A percentile compares a stretch with the other conserved stretches of the same genome.
phyloP scores from a whole-genome alignment of 495 filamentous ascomycete species.

The Aspergillus egyptiacus region DNA sequence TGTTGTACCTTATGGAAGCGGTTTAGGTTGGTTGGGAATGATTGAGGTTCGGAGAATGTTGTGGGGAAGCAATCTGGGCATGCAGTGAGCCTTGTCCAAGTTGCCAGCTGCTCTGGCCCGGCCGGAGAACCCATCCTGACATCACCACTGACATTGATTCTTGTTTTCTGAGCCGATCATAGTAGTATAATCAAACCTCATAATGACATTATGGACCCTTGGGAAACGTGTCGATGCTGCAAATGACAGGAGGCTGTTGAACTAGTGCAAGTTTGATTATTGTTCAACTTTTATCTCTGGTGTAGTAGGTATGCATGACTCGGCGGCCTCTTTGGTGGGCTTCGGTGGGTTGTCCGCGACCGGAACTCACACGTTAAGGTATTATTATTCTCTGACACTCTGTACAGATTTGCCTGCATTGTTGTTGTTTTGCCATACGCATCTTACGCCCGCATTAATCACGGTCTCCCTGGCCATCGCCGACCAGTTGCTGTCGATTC shows the following conservation, averaged over 20 bases:
- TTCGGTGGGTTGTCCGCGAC: slow-evolving; percentile 12
- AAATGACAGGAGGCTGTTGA: not conserved
- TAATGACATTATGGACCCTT: not conserved
- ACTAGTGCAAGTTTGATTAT: not conserved
- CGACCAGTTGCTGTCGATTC: slow-evolving; percentile 14
- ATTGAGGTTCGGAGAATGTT: not conserved
- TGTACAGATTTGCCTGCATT: not conserved
- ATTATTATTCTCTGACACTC: slow-evolving; percentile 2
- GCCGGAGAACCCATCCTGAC: not conserved
- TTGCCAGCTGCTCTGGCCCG: too few species aligned
- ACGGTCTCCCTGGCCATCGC: slow-evolving; percentile 5
- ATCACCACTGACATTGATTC: not conserved
- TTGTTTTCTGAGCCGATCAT: slow-evolving; percentile 2
- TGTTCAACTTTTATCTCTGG: too few species aligned
- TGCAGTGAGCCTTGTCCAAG: not conserved
- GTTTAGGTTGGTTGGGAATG: not conserved
- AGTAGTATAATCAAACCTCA: not conserved
- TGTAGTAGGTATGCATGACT: too few species aligned
- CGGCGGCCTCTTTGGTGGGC: too few species aligned
- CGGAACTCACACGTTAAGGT: slow-evolving; percentile 8
- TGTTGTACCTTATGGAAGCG: not conserved
- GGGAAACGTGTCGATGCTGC: not conserved
- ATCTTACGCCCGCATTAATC: slow-evolving; percentile 10
- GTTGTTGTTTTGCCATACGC: slow-evolving; percentile 11
- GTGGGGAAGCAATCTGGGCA: not conserved